Base-by-base conservation (phyloP, 441 rosid genomes). In the Raphanus hybrid region DNA sequence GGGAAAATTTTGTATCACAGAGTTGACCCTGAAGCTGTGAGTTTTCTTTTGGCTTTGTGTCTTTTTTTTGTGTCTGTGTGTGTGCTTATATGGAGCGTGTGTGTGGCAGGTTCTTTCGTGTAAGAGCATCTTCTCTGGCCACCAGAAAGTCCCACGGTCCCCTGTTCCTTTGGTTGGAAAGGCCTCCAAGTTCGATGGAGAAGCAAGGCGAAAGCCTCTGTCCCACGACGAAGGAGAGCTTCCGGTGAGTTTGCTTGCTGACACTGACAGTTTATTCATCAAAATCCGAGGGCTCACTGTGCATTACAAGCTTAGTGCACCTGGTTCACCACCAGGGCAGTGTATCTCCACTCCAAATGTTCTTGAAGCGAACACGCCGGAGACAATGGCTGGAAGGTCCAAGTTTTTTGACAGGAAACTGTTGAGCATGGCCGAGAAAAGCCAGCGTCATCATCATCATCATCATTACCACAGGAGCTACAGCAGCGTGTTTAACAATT, bases 1-100 rank as follows among this genome's bases (percentile, higher is more conserved):
- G 14, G 57, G 20, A 50, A 50, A 2, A 50, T 50, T 50, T 2
- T 50, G 57, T 50, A 50, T 14, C 57, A 50, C 57, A 50, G 20
- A 14, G 57, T 50, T 50, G 57, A 50, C 57, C 57, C 57, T 50
- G 57, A 50, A 50, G 57, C 57, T 50, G 57, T 50, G 57, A 50
- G 57, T 50, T 50, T 4, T n/a, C 54, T 45, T 12, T 45, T 41
- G 3, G 12, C n/a, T 43, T 43, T 43, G n/a, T 10, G 6, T 32
- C 35, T 35, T 8, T 39, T 41, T 41, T 43, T 45, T 45, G 0
- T 11, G 10, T n/a, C n/a, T 37, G 3, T 8, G 15, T 45, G 52
- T 45, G 16, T 50, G 57, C 57, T 50, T 50, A 50, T 50, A 50
- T 5, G 20, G 20, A 50, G 26, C 26, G 26, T 23, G 20, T 50